Percentiles rank a stretch among this genome's conserved stretches.
These are phyloP conservation scores for Vararia minispora DNA, from an alignment of 768 basidiomycete species.

Conservation along the genomic window DNA sequence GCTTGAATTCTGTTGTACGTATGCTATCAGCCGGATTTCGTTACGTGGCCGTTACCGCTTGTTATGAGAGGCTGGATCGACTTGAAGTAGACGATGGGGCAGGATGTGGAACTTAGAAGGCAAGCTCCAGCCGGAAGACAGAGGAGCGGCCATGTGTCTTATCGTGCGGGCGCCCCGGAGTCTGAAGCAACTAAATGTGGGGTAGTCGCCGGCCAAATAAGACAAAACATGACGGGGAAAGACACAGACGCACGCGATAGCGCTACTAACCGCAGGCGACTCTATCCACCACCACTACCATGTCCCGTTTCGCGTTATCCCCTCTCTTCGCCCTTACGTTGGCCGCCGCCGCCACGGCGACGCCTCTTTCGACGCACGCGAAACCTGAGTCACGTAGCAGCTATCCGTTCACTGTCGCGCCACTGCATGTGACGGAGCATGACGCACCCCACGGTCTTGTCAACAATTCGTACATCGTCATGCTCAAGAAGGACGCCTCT, in stretches of 20 bases:
- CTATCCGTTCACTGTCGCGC: constrained; percentile 44
- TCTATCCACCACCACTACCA: constrained; percentile 21
- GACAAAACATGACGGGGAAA: too few relatives aligned
- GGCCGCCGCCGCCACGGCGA: constrained; percentile 28
- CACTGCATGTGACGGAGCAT: constrained; percentile 33
- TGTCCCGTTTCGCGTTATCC: constrained; percentile 10
- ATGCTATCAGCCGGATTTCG: background rate
- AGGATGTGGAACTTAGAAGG: too few relatives aligned
- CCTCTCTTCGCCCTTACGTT: constrained; percentile 23
- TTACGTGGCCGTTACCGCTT: too few relatives aligned
- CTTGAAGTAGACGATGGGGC: too few relatives aligned
- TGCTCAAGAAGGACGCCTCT: constrained; percentile 65
- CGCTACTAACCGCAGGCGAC: too few relatives aligned
- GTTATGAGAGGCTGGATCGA: too few relatives aligned
- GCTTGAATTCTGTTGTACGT: background rate
- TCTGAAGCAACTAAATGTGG: too few relatives aligned
- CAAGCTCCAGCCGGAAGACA: too few relatives aligned
- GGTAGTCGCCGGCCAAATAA: constrained; percentile 1
- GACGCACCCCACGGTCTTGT: constrained; percentile 61
- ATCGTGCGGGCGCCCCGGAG: too few relatives aligned
- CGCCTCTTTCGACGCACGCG: constrained; percentile 34
- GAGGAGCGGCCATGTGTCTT: too few relatives aligned
- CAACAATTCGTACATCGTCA: constrained; percentile 91
- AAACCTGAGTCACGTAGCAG: constrained; percentile 23
- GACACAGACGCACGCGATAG: too few relatives aligned